Evolutionary conservation across 768 basidiomycete species (phyloP), one percentile per base, ranked within the genome.

Genomic region (Xerocomellus intermedius): DNA sequence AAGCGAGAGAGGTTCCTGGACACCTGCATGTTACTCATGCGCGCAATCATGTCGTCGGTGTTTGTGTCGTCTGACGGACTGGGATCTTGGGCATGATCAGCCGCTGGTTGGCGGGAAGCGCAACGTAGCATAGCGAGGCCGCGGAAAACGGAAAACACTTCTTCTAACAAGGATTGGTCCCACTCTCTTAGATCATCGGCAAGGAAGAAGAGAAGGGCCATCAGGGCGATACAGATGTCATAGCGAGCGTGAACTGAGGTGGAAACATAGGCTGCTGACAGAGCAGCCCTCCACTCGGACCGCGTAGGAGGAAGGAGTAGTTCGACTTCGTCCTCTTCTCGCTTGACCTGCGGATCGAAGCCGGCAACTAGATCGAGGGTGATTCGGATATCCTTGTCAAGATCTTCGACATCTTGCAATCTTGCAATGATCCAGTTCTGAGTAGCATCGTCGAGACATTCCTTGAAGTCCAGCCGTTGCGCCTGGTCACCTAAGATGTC

Each of bases 111-210:
- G 45, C 76, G 76, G 16, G 79, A 73, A 44, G 85, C 74, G 54
- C 78, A 80, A 26, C 83, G 86, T 19, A 91, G 74, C 76, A 89
- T 86, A 22, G 86, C 83, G 22, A 89, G 73, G 14, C 87, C 88
- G n/a, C 89, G 80, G 61, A 87, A 91, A 26, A 91, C 83, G 8
- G 87, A 87, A 68, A 92, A 86, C 22, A 90, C 80, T 65, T 91
- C 88, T 9, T 82, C 84, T 44, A 89, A 69, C 26, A 89, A 64
- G 21, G 83, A 73, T 17, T 82, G 81, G 64, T 86, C 83, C 84
- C 87, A 87, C 33, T 75, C 71, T 35, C 74, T 72, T n/a, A 87
- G 71, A 37, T 84, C 81, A 24, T 85, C 82, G 8, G 82, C 77
- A 48, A 89, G 75, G 74, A 90, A 89, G 67, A 90, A 85, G 17